Evolutionary conservation across 192 early-diverging fungal genomes (phyloP), one percentile per base, ranked within the genome.

Genomic region (Backusella morwellensis): DNA sequence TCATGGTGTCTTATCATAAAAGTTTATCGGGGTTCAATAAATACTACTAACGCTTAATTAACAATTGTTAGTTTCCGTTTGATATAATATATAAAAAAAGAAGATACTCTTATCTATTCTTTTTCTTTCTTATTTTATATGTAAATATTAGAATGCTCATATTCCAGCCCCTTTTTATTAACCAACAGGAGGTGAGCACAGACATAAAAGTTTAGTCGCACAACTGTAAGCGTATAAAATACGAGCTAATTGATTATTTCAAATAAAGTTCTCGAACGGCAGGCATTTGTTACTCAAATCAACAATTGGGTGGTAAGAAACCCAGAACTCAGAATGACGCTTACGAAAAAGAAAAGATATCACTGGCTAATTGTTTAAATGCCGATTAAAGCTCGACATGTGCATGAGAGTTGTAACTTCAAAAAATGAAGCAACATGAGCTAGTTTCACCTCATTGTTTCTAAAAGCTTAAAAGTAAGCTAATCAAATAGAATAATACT

Each of bases 251-350:
- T 26, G 21, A 63, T 26, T 63, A 63, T 63, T 63, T 63, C 56
- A 63, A 63, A 63, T 63, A 63, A 14, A 63, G 56, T 63, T 63
- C 56, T 63, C 23, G 56, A 63, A 14, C 56, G 9, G 12, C 12
- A 4, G 9, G 56, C 26, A 63, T 23, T 63, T 63, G 56, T 63
- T 63, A 63, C 56, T 63, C 56, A 63, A 63, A 63, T 29, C 56
- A 63, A 12, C 12, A 63, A 63, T 63, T 63, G 56, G 56, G 26
- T 63, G 23, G 29, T 23, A 63, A 11, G 23, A 63, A 63, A 63
- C 56, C 23, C 56, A 63, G 56, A 63, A 63, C 56, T 29, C 56
- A 63, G 56, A 63, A 63, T 63, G 56, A 63, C 23, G 56, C 56
- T 63, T 63, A 63, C 56, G 26, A 63, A 63, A 29, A 14, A 29